These are phyloP conservation scores for Ambrosiella xylebori DNA, from an alignment of 2,329 filamentous ascomycete genomes.

Conservation along the genomic window DNA sequence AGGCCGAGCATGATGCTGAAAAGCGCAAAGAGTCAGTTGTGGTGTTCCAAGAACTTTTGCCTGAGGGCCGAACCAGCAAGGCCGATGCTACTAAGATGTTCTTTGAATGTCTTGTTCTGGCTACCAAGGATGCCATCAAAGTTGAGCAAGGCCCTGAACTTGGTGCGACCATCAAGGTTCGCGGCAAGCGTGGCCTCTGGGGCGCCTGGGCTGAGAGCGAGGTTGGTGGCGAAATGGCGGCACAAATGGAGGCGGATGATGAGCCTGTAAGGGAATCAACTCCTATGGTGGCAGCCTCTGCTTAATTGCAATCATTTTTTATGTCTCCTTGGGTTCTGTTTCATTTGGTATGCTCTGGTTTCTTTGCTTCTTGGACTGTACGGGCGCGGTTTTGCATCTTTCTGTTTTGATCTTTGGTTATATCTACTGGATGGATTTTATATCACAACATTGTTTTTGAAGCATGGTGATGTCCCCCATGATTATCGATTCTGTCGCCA, in stretches of 20 bases:
- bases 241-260: slow-evolving; percentile 28
- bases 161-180: slow-evolving; percentile 64
- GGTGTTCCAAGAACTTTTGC: slow-evolving; percentile 80
- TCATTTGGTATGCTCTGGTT: slow-evolving; percentile 5
- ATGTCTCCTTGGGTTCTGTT: not conserved
- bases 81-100: slow-evolving; percentile 98
- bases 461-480: not conserved
- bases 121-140: slow-evolving; percentile 95
- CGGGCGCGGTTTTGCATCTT: not conserved
- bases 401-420: not conserved
- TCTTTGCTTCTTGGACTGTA: not conserved
- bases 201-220: slow-evolving; percentile 81
- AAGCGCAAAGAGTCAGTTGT: slow-evolving; percentile 62
- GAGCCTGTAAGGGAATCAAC: slow-evolving; percentile 4
- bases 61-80: slow-evolving; percentile 62
- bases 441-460: not conserved
- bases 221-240: slow-evolving; percentile 43
- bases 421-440: not conserved
- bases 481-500: too few relatives aligned
- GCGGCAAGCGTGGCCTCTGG: slow-evolving; percentile 92
- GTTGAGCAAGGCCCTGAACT: slow-evolving; percentile 71
- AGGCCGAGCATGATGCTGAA: slow-evolving; percentile 49
- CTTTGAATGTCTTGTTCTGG: slow-evolving; percentile 88
- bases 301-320: slow-evolving; percentile 7
- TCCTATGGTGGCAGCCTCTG: slow-evolving; percentile 12